Evolutionary conservation across 805 yeast genomes (phyloP).

Genomic region (Lipomyces chichibuensis): DNA sequence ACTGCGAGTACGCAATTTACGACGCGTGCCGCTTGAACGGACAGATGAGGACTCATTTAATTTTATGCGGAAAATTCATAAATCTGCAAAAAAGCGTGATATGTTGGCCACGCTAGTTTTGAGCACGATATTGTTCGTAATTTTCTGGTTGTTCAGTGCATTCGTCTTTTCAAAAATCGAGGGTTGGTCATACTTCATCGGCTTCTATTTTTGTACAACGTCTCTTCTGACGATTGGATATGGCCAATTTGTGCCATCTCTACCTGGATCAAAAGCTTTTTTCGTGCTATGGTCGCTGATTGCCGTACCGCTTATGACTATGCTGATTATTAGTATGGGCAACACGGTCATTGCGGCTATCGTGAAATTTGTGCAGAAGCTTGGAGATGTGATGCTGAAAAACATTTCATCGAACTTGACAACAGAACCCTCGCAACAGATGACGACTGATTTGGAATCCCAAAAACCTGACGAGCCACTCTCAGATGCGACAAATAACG

Average conservation of each 20-base stretch:
- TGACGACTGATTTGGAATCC: not conserved
- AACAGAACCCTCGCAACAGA: not conserved
- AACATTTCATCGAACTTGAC: constrained; percentile 4
- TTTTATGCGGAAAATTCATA: constrained; percentile 58
- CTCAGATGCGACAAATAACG: not conserved
- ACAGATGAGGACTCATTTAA: constrained; percentile 52
- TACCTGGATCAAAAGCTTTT: constrained; percentile 69
- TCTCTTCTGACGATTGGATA: constrained; percentile 83
- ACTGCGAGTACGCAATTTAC: constrained; percentile 48
- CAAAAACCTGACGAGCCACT: not conserved
- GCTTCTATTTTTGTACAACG: constrained; percentile 72
- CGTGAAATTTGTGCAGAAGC: not conserved
- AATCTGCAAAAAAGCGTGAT: constrained; percentile 42
- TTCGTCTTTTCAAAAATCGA: constrained; percentile 62
- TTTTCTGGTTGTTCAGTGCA: constrained; percentile 76
- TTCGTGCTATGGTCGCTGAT: constrained; percentile 79
- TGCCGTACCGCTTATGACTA: constrained; percentile 88
- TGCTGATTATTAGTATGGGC: constrained; percentile 71
- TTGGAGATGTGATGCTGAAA: constrained; percentile 11
- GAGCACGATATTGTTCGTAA: constrained; percentile 24
- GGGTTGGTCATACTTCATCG: constrained; percentile 70
- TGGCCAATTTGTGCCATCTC: constrained; percentile 69
- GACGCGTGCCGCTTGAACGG: constrained; percentile 1
- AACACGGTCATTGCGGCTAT: constrained; percentile 50
- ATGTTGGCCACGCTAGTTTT: not conserved